Base-by-base conservation (phyloP, 2,329 filamentous ascomycete genomes). In the Apiospora rasikravindrae region DNA sequence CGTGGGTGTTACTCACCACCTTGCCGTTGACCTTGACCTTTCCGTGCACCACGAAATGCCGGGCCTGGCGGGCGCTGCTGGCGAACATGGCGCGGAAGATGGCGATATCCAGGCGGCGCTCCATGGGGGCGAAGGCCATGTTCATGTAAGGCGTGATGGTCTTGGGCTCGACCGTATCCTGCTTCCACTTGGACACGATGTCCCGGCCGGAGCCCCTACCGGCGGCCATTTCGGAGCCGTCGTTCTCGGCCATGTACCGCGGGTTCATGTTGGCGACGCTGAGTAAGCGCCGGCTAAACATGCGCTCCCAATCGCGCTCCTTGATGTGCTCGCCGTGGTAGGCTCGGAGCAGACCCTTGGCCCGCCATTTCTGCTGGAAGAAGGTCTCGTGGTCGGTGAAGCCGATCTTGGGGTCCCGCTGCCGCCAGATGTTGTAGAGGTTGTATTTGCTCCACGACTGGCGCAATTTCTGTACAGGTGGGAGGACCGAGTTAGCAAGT, bases 371-470 rank as follows among this genome's bases (percentile, higher is more conserved):
- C 84, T 98, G 96, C 87, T 98, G 96, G 88, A 97, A 99, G 85
- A 96, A 97, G 64, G 95, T 98, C 74, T 85, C 83, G 69, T 77
- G 77, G 22, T 80, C 78, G 26, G 76, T 79, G 44, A 80, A 78
- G 74, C 77, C 79, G 72, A 85, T 83, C 22, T 77, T 80, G 24
- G 88, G 89, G 2, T 82, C 79, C 61, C 78, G 83, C 45, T 89
- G 79, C 76, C 89, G 88, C 69, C 86, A 85, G 76, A 99, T 85
- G 84, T 98, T 98, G 90, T 94, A 99, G 75, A 99, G 88, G 81
- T 97, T 98, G 88, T 94, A 95, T 86, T 98, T 97, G 87, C 94
- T 97, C 96, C 96, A 98, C 86, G 95, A 94, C 87, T 96, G 94
- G 79, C 96, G 93, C 83, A 98, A 82, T 93, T 94, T 97, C 95